phyloP scores from a whole-genome alignment of 352 stramenopile species.

The Stephanocyclus meneghinianus region DNA sequence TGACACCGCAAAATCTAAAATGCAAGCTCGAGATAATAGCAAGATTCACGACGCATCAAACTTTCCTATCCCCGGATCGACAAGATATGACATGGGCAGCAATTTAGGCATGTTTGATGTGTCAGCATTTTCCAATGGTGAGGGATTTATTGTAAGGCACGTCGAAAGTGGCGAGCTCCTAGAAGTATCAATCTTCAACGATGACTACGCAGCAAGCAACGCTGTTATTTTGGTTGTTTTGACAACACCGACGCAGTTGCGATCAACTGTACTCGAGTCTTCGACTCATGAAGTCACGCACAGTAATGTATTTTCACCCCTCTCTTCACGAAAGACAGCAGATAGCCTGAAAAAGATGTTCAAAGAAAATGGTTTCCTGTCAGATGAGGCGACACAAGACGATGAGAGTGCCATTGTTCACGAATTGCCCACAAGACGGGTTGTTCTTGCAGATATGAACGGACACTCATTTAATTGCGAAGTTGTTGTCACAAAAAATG shows the following conservation, averaged over 20 bases:
- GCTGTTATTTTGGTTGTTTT: conserved; percentile 34
- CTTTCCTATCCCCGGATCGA: conserved; percentile 46
- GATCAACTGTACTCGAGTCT: not conserved
- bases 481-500: conserved; percentile 50
- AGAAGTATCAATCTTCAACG: conserved; percentile 60
- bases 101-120: conserved; percentile 70
- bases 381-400: conserved; percentile 13
- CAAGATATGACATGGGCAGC: conserved; percentile 61
- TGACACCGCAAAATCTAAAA: not conserved
- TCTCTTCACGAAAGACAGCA: conserved; percentile 31
- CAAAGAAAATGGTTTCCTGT: not conserved
- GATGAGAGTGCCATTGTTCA: conserved; percentile 6
- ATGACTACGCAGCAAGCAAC: conserved; percentile 20
- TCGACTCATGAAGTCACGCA: conserved; percentile 9
- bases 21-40: conserved; percentile 11
- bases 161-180: conserved; percentile 60
- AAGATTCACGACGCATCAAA: conserved; percentile 17
- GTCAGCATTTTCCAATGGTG: conserved; percentile 53
- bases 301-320: conserved; percentile 1
- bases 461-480: conserved; percentile 63
- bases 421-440: conserved; percentile 33
- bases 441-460: conserved; percentile 60
- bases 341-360: conserved; percentile 23
- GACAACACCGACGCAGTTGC: conserved; percentile 24
- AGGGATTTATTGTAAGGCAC: conserved; percentile 74